phyloP scores from a whole-genome alignment of 371 early-diverging fungal species.

The Actinomortierella ambigua region DNA sequence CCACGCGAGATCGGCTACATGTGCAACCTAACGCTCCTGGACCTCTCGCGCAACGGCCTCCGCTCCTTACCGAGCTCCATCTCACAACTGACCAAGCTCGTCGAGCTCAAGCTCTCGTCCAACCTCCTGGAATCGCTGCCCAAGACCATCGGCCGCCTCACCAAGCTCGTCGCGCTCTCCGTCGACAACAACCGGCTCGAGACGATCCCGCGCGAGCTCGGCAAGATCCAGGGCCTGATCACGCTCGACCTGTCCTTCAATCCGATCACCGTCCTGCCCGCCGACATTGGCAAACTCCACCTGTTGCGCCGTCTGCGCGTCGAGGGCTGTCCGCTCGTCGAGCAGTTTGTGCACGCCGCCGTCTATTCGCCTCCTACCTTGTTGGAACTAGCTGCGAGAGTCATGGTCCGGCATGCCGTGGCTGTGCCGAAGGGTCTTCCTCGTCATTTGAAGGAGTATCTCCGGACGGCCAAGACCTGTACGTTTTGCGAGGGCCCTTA shows the following conservation, averaged over 20 bases:
- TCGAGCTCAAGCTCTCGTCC: constrained; percentile 66
- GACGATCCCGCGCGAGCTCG: constrained; percentile 67
- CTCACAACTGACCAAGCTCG: constrained; percentile 65
- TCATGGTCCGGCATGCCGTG: constrained; percentile 69
- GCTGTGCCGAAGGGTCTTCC: constrained; percentile 57
- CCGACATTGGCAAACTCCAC: constrained; percentile 72
- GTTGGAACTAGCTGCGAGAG: constrained; percentile 78
- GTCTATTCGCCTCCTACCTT: constrained; percentile 58
- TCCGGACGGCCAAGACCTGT: constrained; percentile 72
- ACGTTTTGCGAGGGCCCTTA: constrained; percentile 88
- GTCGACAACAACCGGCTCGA: constrained; percentile 61
- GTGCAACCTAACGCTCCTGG: constrained; percentile 63
- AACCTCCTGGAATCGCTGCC: constrained; percentile 73
- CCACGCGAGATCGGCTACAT: constrained; percentile 71
- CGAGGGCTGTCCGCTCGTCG: constrained; percentile 60
- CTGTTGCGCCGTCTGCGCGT: constrained; percentile 64
- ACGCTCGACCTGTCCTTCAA: constrained; percentile 74
- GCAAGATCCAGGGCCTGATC: constrained; percentile 57
- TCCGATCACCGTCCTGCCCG: constrained; percentile 70
- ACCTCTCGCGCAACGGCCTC: constrained; percentile 71
- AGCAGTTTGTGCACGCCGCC: constrained; percentile 41
- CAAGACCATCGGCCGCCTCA: constrained; percentile 61
- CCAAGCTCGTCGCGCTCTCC: constrained; percentile 60
- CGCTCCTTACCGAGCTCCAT: constrained; percentile 68
- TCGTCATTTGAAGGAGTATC: constrained; percentile 64